A percentile compares a stretch with the other conserved stretches of the same genome.
Evolutionary conservation across 768 basidiomycete genomes (phyloP).

Genomic region (Naganishia randhawae): DNA sequence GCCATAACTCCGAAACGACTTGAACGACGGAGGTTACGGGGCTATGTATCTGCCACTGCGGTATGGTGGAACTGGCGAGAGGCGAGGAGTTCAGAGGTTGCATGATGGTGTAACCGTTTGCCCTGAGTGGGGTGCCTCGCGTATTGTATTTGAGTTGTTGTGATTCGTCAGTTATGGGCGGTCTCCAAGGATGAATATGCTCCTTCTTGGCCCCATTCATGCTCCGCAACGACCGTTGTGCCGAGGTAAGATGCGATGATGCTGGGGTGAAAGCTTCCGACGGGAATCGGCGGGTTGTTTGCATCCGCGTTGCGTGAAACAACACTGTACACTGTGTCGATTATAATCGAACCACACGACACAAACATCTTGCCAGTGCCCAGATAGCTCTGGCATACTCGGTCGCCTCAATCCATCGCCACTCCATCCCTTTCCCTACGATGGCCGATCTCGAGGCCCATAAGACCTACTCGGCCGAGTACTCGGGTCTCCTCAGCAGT

Average conservation of each 20-base stretch:
- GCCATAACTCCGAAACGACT: too few species aligned
- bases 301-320: background rate
- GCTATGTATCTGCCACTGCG: background rate
- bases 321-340: background rate
- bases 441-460: conserved; percentile 47
- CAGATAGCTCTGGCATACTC: background rate
- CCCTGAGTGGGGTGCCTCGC: too few species aligned
- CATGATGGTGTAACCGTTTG: too few species aligned
- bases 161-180: background rate
- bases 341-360: background rate
- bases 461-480: conserved; percentile 42
- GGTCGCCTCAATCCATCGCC: background rate
- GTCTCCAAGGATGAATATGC: background rate
- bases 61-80: background rate
- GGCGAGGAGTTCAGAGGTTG: background rate
- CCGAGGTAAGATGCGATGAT: background rate
- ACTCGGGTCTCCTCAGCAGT: conserved; percentile 48
- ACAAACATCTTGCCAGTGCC: background rate
- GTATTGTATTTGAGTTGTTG: background rate
- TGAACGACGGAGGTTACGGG: background rate
- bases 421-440: background rate
- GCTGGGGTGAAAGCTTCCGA: background rate
- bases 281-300: background rate
- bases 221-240: background rate
- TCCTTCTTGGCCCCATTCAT: background rate